Evolutionary conservation across 164 flowering plant species (phyloP), one percentile per base, ranked within the genome.

Genomic region (Protea cynaroides): DNA sequence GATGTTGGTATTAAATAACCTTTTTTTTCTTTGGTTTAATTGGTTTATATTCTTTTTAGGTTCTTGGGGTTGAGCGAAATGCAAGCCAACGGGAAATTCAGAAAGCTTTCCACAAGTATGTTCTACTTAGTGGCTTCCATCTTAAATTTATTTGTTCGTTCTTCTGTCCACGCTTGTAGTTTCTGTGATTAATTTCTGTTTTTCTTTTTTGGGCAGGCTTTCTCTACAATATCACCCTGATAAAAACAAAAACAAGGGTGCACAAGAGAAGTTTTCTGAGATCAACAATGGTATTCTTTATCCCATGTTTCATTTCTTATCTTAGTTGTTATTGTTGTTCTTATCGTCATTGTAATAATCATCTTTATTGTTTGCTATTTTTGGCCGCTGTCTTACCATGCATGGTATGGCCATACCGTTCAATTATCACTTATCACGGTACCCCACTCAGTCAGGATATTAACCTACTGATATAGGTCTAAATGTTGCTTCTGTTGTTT

Each of bases 81-180:
- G 96, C 97, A 13, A 83, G 84, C 63, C 97, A 90, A 63, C 86
- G 98, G 17, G 91, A 90, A 38, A 89, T 93, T 74, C 97, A 90
- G 70, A 93, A 90, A 73, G 97, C 98, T 68, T 93, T 93, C 68
- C 97, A 90, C 80, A 93, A 86, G 98, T 93, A 87, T 56, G 89
- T 70, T 57, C 3, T 63, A 9, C 17, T 58, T 5, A 1, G 52
- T 14, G 15, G 4, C 44, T 8, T 11, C 5, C 3, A 12, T 34
- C 44, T 10, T 51, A 10, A 40, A 40, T 8, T 9, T 40, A 1
- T 40, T 9, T 40, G 8, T 40, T 40, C 17, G 7, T 49, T 18
- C 52, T 49, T 49, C 19, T 18, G 4, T 2, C 18, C 17, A 49
- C 18, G 15, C n/a, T 49, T 49, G 3, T 49, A 49, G 52, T 49